Conservation (phyloP, 768 basidiomycete species). For the Mycena vitilis region DNA sequence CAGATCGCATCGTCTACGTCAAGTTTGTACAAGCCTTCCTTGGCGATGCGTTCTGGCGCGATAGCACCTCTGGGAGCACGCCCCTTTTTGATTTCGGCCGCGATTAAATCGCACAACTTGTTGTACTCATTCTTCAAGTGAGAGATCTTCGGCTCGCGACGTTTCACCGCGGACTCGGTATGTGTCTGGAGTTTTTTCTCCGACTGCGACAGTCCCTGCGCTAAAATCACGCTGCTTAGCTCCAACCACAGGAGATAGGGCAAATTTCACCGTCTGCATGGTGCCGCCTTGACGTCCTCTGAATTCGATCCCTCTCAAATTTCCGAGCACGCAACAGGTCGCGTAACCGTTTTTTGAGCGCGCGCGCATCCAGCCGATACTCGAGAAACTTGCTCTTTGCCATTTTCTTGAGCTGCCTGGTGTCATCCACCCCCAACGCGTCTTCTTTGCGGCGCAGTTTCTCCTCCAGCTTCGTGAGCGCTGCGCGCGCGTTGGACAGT, state of each 20-base stretch:
- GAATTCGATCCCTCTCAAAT: constrained; percentile 42
- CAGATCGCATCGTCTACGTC: constrained; percentile 53
- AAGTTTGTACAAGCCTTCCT: constrained; percentile 41
- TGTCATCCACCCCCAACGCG: constrained; percentile 3
- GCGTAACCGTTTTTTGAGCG: constrained; percentile 40
- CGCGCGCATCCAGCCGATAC: constrained; percentile 38
- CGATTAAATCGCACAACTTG: constrained; percentile 40
- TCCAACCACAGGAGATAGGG: neutral
- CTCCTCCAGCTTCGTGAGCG: neutral
- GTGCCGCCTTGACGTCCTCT: constrained; percentile 35
- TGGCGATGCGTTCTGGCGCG: constrained; percentile 39
- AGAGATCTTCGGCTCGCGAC: constrained; percentile 43
- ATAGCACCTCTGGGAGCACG: constrained; percentile 41
- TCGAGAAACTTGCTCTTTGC: constrained; percentile 33
- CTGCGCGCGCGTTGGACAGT: neutral
- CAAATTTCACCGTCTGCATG: constrained; percentile 33
- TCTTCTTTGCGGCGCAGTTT: constrained; percentile 21
- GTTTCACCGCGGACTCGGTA: constrained; percentile 40
- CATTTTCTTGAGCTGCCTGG: constrained; percentile 25
- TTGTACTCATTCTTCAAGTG: constrained; percentile 44
- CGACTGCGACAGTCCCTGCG: constrained; percentile 16
- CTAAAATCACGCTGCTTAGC: neutral
- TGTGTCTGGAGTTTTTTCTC: constrained; percentile 45
- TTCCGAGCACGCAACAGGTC: constrained; percentile 39
- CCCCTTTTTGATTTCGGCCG: constrained; percentile 30